Evolutionary conservation across 2,329 filamentous ascomycete species (phyloP), one percentile per base, ranked within the genome.

Genomic region (Teratosphaeria viscida): DNA sequence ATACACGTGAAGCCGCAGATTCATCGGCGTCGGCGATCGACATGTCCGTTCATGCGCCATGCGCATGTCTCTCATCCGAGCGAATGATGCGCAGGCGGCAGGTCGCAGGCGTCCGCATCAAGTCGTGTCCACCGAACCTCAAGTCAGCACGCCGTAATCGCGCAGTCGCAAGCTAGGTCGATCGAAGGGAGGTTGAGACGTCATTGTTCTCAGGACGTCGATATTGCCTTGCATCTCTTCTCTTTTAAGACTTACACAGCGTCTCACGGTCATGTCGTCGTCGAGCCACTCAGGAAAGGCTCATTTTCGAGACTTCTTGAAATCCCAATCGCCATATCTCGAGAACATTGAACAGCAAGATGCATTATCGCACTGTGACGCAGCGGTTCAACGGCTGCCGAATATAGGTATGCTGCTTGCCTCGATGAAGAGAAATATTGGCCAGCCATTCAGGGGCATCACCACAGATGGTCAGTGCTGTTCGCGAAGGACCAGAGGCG

Each of bases 381-480:
- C 64, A 57, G 63, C 65, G 14, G 66, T 68, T 29, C 63, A 64
- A 55, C 57, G 63, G 65, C 6, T 66, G 63, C 62, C 61, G 63
- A 53, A 56, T 65, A 29, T 66, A 63, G 16, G 57, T 63, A n/a
- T n/a, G 23, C 43, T 49, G 43, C 43, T 49, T n/a, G 43, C 43
- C 19, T 56, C 60, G 61, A 37, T 67, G 65, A 64, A 60, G 63
- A 37, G 58, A 57, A 32, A 70, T 27, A 64, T 71, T 1, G 67
- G 83, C 59, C 86, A 89, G 72, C 87, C 88, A 0, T 90, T 83
- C 70, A 84, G 82, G 67, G 88, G 88, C 27, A 77, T 91, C 23
- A 90, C 88, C 0, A 83, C 73, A 11, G 85, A 90, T 63, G 88
- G 87, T 79, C n/a, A 19, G 43, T n/a, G n/a, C 26, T 49, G 43